Percentiles rank a stretch among this genome's conserved stretches.
These are phyloP conservation scores for Conringia planisiliqua DNA, from an alignment of 345 rosid genomes.

Conservation along the genomic window DNA sequence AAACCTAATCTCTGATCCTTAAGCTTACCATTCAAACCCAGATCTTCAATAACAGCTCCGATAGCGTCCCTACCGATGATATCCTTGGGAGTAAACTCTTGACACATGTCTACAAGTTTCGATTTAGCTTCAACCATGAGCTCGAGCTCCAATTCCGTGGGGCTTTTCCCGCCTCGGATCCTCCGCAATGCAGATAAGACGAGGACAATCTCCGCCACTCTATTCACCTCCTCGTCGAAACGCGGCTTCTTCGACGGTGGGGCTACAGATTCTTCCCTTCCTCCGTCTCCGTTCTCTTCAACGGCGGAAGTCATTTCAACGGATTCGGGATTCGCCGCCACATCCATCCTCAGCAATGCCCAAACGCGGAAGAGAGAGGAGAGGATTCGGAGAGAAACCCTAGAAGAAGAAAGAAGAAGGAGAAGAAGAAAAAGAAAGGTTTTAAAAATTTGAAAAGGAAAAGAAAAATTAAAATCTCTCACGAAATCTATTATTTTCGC, in stretches of 20 bases:
- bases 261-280: constrained; percentile 13
- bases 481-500: too few relatives aligned
- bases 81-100: constrained; percentile 60
- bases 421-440: constrained; percentile 6
- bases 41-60: constrained; percentile 75
- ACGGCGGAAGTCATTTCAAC: background rate
- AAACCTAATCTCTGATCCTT: constrained; percentile 76
- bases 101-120: constrained; percentile 59
- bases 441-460: too few relatives aligned
- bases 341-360: constrained; percentile 14
- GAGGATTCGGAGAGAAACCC: constrained; percentile 8
- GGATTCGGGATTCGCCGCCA: constrained; percentile 10
- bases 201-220: constrained; percentile 87
- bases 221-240: constrained; percentile 33
- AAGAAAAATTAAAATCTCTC: too few relatives aligned
- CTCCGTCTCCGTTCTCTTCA: constrained; percentile 19
- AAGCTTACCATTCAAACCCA: constrained; percentile 61
- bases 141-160: constrained; percentile 68
- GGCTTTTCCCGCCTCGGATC: constrained; percentile 71
- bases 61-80: constrained; percentile 58
- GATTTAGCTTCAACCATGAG: constrained; percentile 83
- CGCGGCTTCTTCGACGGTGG: constrained; percentile 43
- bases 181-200: constrained; percentile 73
- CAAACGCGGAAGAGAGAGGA: background rate
- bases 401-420: constrained; percentile 2